Conservation (phyloP, 2,329 filamentous ascomycete genomes). For the Bipolaris oryzae region DNA sequence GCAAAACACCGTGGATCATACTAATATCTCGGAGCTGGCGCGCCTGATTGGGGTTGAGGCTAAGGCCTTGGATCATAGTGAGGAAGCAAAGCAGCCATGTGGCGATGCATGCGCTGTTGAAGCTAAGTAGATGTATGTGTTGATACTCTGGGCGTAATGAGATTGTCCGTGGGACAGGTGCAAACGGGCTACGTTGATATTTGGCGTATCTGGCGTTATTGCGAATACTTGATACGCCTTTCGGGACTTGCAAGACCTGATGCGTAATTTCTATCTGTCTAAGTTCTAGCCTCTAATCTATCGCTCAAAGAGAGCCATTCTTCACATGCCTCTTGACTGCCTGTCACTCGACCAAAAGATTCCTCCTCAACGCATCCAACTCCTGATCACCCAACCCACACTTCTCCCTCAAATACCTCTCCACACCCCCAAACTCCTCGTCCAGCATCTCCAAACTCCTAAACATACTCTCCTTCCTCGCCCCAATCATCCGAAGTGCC, state of each 20-base stretch:
- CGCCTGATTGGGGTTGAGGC: constrained; percentile 5
- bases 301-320: too few relatives aligned
- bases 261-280: too few relatives aligned
- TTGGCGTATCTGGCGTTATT: background rate
- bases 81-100: background rate
- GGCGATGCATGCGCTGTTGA: background rate
- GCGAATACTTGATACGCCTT: too few relatives aligned
- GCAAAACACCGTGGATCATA: constrained; percentile 37
- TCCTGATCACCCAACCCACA: constrained; percentile 64
- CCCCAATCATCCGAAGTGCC: constrained; percentile 46
- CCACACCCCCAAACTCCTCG: constrained; percentile 66
- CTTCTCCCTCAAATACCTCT: constrained; percentile 65
- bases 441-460: constrained; percentile 61
- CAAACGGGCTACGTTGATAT: background rate
- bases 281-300: too few relatives aligned
- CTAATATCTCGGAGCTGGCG: constrained; percentile 24
- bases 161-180: background rate
- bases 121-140: background rate
- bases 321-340: too few relatives aligned
- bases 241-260: too few relatives aligned
- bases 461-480: constrained; percentile 59
- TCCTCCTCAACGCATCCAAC: constrained; percentile 56
- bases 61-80: background rate
- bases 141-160: too few relatives aligned
- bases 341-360: constrained; percentile 24